These are phyloP conservation scores for Plenodomus lindquistii DNA, from an alignment of 2,329 filamentous ascomycete genomes.

Conservation along the genomic window DNA sequence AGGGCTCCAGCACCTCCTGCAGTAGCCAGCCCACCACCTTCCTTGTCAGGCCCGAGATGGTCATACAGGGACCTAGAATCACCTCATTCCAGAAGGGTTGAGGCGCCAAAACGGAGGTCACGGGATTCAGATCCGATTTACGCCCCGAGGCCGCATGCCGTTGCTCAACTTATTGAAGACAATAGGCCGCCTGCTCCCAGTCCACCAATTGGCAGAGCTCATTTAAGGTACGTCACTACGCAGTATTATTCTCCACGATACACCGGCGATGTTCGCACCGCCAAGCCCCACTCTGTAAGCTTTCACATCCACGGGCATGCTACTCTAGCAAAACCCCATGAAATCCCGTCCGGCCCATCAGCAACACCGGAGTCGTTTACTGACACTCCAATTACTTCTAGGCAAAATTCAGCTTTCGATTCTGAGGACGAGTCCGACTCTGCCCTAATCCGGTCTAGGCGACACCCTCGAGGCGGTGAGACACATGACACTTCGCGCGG, in stretches of 20 bases:
- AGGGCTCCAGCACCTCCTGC: constrained; percentile 15
- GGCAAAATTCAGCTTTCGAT: constrained; percentile 36
- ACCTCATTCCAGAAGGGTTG: constrained; percentile 24
- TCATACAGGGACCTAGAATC: constrained; percentile 19
- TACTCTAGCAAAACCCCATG: not conserved
- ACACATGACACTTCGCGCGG: constrained; percentile 31
- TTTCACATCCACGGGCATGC: not conserved
- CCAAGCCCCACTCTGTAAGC: not conserved
- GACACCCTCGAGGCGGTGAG: constrained; percentile 34
- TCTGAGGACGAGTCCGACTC: constrained; percentile 38
- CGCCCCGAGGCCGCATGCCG: constrained; percentile 19
- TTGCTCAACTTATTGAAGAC: constrained; percentile 31
- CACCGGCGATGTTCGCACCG: not conserved
- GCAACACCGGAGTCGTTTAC: not conserved
- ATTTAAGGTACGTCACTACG: constrained; percentile 20
- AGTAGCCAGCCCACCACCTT: constrained; percentile 10
- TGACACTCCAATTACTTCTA: not conserved
- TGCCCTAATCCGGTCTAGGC: constrained; percentile 34
- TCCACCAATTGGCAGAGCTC: constrained; percentile 35
- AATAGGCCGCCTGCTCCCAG: constrained; percentile 41
- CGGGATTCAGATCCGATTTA: constrained; percentile 13
- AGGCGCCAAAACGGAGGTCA: constrained; percentile 22
- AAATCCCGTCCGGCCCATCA: not conserved
- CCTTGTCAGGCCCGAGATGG: constrained; percentile 18
- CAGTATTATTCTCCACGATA: not conserved